Conservation (phyloP, 2,329 filamentous ascomycete genomes). For the Colletotrichum salicis region DNA sequence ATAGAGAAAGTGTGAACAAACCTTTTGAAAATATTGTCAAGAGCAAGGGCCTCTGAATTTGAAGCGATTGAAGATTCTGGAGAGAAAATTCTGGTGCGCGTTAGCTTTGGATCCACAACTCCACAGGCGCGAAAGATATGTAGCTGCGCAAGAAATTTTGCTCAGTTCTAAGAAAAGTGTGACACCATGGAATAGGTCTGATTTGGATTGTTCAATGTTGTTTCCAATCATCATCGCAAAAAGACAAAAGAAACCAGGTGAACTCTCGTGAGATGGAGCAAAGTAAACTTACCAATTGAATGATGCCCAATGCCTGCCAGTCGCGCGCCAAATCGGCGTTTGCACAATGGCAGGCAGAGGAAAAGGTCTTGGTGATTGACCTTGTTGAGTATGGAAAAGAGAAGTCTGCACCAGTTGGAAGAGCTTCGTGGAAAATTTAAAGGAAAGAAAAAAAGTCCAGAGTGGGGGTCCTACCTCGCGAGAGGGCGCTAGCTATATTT, state of each 20-base stretch:
- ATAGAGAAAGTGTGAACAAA: background rate
- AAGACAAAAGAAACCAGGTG: conserved; percentile 14
- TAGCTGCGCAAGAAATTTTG: conserved; percentile 45
- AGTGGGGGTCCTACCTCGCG: conserved; percentile 14
- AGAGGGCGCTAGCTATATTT: conserved; percentile 39
- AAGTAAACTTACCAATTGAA: conserved; percentile 28
- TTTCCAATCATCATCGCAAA: conserved; percentile 52
- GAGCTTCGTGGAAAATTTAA: conserved; percentile 42
- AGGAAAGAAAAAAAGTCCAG: conserved; percentile 30
- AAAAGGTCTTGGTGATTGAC: conserved; percentile 28
- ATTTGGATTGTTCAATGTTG: conserved; percentile 69
- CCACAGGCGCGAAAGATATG: background rate
- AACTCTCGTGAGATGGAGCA: background rate
- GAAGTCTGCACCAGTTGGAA: conserved; percentile 30
- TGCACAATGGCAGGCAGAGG: conserved; percentile 2
- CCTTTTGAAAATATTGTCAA: conserved; percentile 28
- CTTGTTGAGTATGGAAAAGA: conserved; percentile 38
- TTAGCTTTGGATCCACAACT: conserved; percentile 18
- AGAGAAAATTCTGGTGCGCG: conserved; percentile 12
- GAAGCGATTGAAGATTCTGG: conserved; percentile 18
- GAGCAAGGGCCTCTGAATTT: conserved; percentile 58
- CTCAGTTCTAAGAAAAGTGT: conserved; percentile 64
- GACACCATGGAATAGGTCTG: conserved; percentile 69
- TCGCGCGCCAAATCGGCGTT: background rate
- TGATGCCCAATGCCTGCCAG: conserved; percentile 11